Conservation (phyloP, 306 rosid genomes). For the Acacia acuminata region DNA sequence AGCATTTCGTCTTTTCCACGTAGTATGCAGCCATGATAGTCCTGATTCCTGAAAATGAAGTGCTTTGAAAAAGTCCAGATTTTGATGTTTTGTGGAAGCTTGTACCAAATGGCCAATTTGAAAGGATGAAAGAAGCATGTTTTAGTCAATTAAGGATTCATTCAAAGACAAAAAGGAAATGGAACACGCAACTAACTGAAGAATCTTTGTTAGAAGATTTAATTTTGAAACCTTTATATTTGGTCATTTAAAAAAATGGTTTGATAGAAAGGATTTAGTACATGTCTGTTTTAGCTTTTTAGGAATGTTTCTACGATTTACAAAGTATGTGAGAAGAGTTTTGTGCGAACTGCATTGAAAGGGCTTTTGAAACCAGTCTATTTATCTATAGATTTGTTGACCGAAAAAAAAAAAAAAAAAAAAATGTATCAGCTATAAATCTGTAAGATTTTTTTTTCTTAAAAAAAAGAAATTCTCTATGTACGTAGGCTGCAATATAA, state of each 20-base stretch:
- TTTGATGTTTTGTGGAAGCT: background rate
- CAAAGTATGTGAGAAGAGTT: too few species aligned
- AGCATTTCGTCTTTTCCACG: background rate
- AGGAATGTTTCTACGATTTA: too few species aligned
- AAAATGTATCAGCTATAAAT: too few species aligned
- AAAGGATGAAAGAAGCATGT: background rate
- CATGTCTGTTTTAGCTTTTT: too few species aligned
- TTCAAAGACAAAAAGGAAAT: background rate
- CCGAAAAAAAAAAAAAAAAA: too few species aligned
- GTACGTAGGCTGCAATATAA: background rate
- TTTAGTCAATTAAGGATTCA: background rate
- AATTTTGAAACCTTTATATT: background rate
- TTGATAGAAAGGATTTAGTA: background rate
- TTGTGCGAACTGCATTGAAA: too few species aligned
- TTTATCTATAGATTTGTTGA: too few species aligned
- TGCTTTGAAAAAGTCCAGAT: background rate
- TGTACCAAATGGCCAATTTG: background rate
- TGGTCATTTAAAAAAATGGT: background rate
- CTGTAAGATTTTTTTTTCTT: too few species aligned
- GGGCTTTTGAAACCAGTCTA: too few species aligned
- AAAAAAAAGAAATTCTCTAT: too few species aligned
- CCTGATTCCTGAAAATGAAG: background rate
- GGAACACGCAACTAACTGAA: background rate
- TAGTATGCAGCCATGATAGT: background rate
- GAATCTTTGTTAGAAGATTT: background rate